Percentiles rank a stretch among this genome's conserved stretches.
phyloP scores from a whole-genome alignment of 495 filamentous ascomycete species.

The Neurospora tetraspora region DNA sequence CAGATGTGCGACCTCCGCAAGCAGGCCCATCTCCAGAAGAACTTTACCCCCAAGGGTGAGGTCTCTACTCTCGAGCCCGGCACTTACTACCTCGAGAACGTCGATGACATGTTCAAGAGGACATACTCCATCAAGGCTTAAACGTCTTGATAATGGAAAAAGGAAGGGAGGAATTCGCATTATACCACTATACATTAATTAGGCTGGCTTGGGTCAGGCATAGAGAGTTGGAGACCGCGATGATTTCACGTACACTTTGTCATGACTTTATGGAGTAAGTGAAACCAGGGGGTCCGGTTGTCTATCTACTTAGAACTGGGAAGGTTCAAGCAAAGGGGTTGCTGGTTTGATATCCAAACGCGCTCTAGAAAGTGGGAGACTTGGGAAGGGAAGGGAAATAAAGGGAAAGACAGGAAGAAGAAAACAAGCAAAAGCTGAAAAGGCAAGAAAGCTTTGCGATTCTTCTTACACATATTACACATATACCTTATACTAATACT shows the following conservation, averaged over 20 bases:
- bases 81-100: slow-evolving; percentile 79
- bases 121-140: slow-evolving; percentile 82
- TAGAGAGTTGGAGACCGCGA: not conserved
- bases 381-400: not conserved
- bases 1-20: slow-evolving; percentile 87
- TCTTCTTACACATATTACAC: not conserved
- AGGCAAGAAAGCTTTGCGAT: not conserved
- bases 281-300: not conserved
- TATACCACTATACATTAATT: not conserved
- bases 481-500: not conserved
- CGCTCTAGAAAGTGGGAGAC: not conserved
- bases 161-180: not conserved
- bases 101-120: slow-evolving; percentile 95
- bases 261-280: not conserved
- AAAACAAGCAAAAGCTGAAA: not conserved
- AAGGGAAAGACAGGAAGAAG: not conserved
- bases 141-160: slow-evolving; percentile 8
- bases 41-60: slow-evolving; percentile 70
- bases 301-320: not conserved
- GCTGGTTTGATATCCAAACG: not conserved
- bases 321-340: not conserved
- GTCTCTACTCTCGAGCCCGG: slow-evolving; percentile 65
- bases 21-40: slow-evolving; percentile 87
- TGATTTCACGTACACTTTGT: not conserved
- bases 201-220: not conserved